A percentile compares a stretch with the other conserved stretches of the same genome.
phyloP scores from a whole-genome alignment of 306 rosid species.

The Casuarina cunninghamiana region DNA sequence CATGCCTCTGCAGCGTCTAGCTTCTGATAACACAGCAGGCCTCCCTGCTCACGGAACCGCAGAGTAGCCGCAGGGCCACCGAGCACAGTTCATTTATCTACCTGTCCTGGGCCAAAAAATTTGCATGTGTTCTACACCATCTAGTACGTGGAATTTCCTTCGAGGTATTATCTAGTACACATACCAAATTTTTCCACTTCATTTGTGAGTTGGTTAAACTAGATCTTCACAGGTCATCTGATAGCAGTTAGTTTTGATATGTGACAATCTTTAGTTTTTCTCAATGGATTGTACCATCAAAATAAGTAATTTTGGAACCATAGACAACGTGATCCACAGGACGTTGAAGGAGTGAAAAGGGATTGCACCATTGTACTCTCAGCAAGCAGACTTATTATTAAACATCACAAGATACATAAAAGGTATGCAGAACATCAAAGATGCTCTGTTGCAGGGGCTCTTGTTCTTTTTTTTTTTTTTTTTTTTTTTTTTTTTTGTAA shows the following conservation, averaged over 20 bases:
- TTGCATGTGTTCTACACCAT: not conserved
- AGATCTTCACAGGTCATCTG: not conserved
- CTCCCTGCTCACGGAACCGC: too few species aligned
- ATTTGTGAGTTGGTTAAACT: not conserved
- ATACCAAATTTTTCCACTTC: not conserved
- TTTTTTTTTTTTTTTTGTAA: too few species aligned
- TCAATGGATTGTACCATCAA: too few species aligned
- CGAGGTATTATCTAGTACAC: not conserved
- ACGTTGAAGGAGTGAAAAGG: not conserved
- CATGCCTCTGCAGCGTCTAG: not conserved
- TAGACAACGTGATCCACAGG: not conserved
- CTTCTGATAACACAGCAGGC: too few species aligned
- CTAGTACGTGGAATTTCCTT: not conserved
- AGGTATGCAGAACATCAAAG: not conserved
- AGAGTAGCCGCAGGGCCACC: not conserved
- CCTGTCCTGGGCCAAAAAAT: not conserved
- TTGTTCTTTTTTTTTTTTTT: too few species aligned
- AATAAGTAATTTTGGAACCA: not conserved
- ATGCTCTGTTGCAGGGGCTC: not conserved
- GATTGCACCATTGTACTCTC: not conserved
- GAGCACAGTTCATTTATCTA: not conserved
- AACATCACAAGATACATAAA: not conserved
- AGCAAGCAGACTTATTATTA: slow-evolving; percentile 1
- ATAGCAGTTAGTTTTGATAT: too few species aligned
- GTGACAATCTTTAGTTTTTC: too few species aligned